Conservation (phyloP, 1,284 basidiomycete genomes). For the Puccinia novopanici region DNA sequence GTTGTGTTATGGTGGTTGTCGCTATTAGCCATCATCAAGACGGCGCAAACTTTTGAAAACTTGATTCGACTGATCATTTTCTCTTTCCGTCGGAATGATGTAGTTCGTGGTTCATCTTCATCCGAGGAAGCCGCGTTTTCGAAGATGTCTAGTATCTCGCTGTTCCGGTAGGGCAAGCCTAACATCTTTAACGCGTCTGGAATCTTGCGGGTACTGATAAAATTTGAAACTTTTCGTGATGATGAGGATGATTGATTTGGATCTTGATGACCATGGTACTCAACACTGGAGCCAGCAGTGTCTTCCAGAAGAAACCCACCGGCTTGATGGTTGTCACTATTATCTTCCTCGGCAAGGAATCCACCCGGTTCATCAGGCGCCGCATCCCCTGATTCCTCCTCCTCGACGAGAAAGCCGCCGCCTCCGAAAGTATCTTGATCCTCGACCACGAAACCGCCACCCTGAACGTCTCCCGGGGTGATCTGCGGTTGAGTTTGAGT, state of each 20-base stretch:
- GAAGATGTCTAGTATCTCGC: conserved; percentile 36
- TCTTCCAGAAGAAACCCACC: conserved; percentile 1
- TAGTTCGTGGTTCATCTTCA: conserved; percentile 16
- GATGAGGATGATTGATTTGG: background rate
- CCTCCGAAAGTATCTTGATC: background rate
- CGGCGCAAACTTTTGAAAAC: conserved; percentile 42
- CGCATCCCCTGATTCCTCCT: conserved; percentile 5
- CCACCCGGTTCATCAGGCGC: background rate
- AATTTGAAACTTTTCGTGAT: conserved; percentile 1
- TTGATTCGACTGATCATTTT: conserved; percentile 26
- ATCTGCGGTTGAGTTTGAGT: background rate
- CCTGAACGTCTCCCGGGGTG: background rate
- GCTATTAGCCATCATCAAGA: conserved; percentile 24
- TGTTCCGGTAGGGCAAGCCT: conserved; percentile 33
- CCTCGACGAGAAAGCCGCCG: conserved; percentile 17
- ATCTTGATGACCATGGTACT: background rate
- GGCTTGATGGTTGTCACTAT: background rate
- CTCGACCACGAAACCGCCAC: conserved; percentile 14
- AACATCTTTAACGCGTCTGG: conserved; percentile 36
- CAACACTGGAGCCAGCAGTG: background rate
- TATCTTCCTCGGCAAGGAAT: background rate
- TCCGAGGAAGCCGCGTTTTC: conserved; percentile 38
- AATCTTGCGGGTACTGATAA: conserved; percentile 1
- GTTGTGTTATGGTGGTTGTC: background rate
- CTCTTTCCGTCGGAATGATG: background rate